phyloP scores from a whole-genome alignment of 228 moss, liverwort and hornwort genomes.

The Sphagnum fallax region DNA sequence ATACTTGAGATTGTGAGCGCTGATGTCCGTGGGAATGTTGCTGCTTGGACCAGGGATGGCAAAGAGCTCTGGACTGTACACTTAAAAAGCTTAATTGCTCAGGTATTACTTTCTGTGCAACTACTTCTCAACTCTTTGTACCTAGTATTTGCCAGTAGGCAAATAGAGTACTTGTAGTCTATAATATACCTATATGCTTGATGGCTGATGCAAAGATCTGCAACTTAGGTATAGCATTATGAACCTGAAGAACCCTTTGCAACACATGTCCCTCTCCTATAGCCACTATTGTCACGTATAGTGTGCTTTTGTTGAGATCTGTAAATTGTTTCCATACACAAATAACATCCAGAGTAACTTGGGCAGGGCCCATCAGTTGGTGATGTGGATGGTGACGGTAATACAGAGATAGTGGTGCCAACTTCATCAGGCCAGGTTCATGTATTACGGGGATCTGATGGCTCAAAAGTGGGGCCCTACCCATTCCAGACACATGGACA shows the following conservation, averaged over 20 bases:
- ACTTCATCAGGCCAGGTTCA: conserved; percentile 88
- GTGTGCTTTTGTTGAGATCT: no score
- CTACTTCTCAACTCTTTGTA: neutral
- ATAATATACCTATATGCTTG: no score
- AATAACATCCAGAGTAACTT: no score
- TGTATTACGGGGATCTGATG: conserved; percentile 78
- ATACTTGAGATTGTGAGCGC: conserved; percentile 74
- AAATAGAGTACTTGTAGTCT: no score
- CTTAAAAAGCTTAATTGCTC: conserved; percentile 91
- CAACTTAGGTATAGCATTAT: no score
- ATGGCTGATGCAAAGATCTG: no score
- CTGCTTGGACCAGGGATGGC: conserved; percentile 80
- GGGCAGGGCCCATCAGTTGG: conserved; percentile 83
- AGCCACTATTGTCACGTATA: no score
- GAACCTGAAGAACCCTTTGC: no score
- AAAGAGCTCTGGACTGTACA: conserved; percentile 79
- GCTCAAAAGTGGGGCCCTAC: conserved; percentile 56
- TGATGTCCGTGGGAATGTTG: conserved; percentile 88
- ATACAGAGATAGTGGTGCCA: conserved; percentile 84
- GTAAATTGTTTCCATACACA: no score
- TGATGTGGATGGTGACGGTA: conserved; percentile 93
- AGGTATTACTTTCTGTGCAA: conserved; percentile 27
- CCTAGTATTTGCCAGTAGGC: neutral
- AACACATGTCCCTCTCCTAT: no score
- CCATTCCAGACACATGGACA: conserved; percentile 94